phyloP scores from a whole-genome alignment of 768 basidiomycete genomes.

The Kwoniella dejecticola region DNA sequence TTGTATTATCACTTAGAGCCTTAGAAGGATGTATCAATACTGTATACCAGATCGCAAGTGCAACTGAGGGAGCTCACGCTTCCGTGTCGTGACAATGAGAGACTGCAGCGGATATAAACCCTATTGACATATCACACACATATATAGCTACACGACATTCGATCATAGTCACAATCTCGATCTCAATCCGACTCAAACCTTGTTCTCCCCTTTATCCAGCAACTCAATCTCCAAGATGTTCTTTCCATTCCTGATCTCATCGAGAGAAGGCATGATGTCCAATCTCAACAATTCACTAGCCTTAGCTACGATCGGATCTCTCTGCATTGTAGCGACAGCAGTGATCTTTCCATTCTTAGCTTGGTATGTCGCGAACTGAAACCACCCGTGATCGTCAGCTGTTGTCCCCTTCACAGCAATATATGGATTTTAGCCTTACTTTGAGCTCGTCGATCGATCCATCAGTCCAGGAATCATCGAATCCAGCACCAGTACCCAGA shows the following conservation, averaged over 20 bases:
- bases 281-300: constrained; percentile 76
- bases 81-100: no score
- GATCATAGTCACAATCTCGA: not conserved
- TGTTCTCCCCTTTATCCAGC: constrained; percentile 21
- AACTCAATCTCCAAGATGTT: constrained; percentile 50
- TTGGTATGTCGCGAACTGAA: constrained; percentile 53
- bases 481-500: constrained; percentile 68
- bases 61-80: no score
- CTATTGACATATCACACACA: not conserved
- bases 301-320: constrained; percentile 76
- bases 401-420: not conserved
- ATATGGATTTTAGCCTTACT: constrained; percentile 57
- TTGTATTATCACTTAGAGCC: no score
- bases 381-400: constrained; percentile 4
- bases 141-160: not conserved
- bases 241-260: constrained; percentile 73
- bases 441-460: constrained; percentile 75
- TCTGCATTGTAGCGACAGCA: constrained; percentile 65
- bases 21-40: no score
- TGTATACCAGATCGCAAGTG: no score
- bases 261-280: constrained; percentile 74
- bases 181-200: constrained; percentile 10
- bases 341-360: constrained; percentile 53
- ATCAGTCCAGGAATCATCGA: constrained; percentile 75
- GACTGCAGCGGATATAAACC: no score